These are phyloP conservation scores for Penicillium freii DNA, from an alignment of 2,329 filamentous ascomycete genomes.

Conservation along the genomic window DNA sequence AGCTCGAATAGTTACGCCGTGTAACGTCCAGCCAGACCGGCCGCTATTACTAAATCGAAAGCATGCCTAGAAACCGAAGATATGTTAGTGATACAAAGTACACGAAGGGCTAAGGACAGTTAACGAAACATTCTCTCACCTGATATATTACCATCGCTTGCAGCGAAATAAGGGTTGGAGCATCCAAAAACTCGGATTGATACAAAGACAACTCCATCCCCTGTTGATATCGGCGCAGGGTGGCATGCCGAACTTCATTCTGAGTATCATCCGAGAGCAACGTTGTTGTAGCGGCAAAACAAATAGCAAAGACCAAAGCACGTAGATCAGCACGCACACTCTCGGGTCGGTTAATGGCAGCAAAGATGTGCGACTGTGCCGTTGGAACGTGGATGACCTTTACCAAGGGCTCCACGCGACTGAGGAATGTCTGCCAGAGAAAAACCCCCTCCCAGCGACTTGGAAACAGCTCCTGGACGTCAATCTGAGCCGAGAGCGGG, in stretches of 20 bases:
- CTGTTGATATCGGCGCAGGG: conserved; percentile 23
- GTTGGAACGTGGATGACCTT: conserved; percentile 34
- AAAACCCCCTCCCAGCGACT: conserved; percentile 24
- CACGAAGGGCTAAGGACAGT: too few species aligned
- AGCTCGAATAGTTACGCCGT: conserved; percentile 53
- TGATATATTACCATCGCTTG: conserved; percentile 41
- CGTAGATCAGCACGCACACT: conserved; percentile 20
- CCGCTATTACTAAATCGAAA: conserved; percentile 23
- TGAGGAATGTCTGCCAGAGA: conserved; percentile 32
- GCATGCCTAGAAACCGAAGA: conserved; percentile 15
- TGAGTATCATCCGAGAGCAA: conserved; percentile 18
- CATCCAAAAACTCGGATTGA: conserved; percentile 42
- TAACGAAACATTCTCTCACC: conserved; percentile 22
- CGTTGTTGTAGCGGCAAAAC: conserved; percentile 26
- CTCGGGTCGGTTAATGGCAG: conserved; percentile 27
- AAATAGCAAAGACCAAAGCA: conserved; percentile 31
- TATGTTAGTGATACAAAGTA: not conserved
- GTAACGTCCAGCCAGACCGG: conserved; percentile 48
- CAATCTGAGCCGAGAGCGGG: conserved; percentile 13
- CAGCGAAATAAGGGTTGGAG: conserved; percentile 35
- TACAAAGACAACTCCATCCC: conserved; percentile 43
- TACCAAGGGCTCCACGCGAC: conserved; percentile 28
- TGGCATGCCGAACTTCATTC: conserved; percentile 12
- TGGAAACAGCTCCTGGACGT: conserved; percentile 20
- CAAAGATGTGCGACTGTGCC: conserved; percentile 26